Conservation (phyloP, 345 rosid genomes). For the Lepidium africanum region DNA sequence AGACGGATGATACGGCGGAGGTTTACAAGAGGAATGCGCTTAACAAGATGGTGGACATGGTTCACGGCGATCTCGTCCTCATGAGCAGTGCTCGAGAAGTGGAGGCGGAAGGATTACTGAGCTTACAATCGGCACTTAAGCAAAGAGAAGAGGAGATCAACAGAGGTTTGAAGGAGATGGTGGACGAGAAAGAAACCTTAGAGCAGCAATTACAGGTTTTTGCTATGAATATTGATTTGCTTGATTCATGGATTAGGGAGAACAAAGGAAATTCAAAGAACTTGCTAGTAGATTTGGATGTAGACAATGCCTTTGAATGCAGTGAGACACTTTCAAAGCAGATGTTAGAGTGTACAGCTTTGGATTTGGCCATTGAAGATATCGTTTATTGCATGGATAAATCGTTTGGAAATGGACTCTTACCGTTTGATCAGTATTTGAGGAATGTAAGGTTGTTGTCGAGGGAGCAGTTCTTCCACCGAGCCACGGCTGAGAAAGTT, state of each 20-base stretch:
- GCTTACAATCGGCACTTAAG: conserved; percentile 57
- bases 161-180: conserved; percentile 63
- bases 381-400: conserved; percentile 68
- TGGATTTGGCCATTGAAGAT: conserved; percentile 86
- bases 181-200: conserved; percentile 58
- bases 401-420: conserved; percentile 54
- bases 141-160: conserved; percentile 54
- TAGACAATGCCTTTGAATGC: conserved; percentile 55
- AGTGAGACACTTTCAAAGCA: conserved; percentile 55
- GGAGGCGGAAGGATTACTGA: conserved; percentile 70
- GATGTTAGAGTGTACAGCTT: conserved; percentile 68
- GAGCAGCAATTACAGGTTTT: conserved; percentile 84
- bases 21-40: conserved; percentile 67
- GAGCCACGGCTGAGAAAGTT: conserved; percentile 74
- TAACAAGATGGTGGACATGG: conserved; percentile 58
- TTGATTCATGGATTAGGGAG: conserved; percentile 64
- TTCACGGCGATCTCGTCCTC: conserved; percentile 44
- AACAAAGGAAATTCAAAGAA: conserved; percentile 43
- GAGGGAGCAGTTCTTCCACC: conserved; percentile 82
- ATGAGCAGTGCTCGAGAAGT: conserved; percentile 65
- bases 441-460: conserved; percentile 85
- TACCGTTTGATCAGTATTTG: conserved; percentile 78
- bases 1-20: conserved; percentile 64
- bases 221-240: conserved; percentile 57
- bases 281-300: conserved; percentile 31